Evolutionary conservation across 495 filamentous ascomycete species (phyloP).

Genomic region (Penicillium canariense): DNA sequence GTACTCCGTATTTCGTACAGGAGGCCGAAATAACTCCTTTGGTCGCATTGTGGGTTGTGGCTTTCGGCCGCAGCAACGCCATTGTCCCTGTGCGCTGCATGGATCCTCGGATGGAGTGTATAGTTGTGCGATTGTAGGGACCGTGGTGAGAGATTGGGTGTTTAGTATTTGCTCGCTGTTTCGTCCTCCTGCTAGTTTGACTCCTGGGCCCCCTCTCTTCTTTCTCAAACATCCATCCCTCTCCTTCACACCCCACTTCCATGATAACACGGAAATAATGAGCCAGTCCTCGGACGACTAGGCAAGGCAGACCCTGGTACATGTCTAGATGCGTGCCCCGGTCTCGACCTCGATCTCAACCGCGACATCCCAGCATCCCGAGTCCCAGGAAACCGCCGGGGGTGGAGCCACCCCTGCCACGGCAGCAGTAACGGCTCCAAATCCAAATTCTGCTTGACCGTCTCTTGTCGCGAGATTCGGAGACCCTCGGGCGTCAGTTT

Average conservation of each 20-base stretch:
- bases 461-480: constrained; percentile 1
- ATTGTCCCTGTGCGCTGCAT: not conserved
- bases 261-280: too few species aligned
- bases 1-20: too few species aligned
- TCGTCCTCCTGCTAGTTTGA: too few species aligned
- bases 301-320: not conserved
- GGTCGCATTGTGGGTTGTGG: not conserved
- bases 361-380: not conserved
- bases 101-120: not conserved
- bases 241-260: too few species aligned
- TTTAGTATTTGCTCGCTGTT: not conserved
- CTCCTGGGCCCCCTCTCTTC: too few species aligned
- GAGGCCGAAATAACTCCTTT: not conserved
- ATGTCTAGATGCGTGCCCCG: not conserved
- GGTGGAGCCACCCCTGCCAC: not conserved
- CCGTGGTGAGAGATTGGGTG: too few species aligned
- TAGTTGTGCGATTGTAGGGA: too few species aligned
- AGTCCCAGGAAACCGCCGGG: not conserved
- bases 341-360: not conserved
- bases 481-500: constrained; percentile 5
- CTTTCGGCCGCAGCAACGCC: not conserved
- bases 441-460: constrained; percentile 7
- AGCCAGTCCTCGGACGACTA: too few species aligned
- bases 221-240: too few species aligned
- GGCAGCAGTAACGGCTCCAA: constrained; percentile 3